These are phyloP conservation scores for Waltergamsia citrina DNA, from an alignment of 2,329 filamentous ascomycete species.

Conservation along the genomic window DNA sequence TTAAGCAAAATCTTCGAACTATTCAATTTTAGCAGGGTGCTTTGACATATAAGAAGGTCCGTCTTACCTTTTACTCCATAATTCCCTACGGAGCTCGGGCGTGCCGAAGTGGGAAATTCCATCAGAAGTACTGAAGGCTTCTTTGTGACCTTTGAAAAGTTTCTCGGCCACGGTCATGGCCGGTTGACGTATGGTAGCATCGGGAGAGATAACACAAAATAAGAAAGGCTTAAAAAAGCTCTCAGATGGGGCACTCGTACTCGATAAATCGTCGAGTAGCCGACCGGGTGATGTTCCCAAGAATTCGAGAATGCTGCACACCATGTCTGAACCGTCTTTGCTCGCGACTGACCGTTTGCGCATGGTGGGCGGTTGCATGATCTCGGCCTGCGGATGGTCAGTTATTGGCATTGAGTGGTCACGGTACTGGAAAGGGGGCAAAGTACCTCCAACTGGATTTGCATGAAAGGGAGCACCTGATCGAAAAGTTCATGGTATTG, in stretches of 20 bases:
- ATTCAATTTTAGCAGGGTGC: neutral
- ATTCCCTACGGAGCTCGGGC: slow-evolving; percentile 22
- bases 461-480: slow-evolving; percentile 46
- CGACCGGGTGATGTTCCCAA: slow-evolving; percentile 37
- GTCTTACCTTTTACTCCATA: slow-evolving; percentile 44
- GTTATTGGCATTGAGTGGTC: neutral
- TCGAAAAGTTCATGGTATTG: slow-evolving; percentile 46
- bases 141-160: slow-evolving; percentile 27
- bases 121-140: slow-evolving; percentile 15
- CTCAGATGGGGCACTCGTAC: slow-evolving; percentile 11
- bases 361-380: neutral
- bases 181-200: slow-evolving; percentile 37
- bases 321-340: slow-evolving; percentile 11
- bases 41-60: neutral
- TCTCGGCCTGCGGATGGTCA: slow-evolving; percentile 1
- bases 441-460: slow-evolving; percentile 47
- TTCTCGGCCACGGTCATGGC: slow-evolving; percentile 36
- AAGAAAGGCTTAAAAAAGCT: slow-evolving; percentile 40
- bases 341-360: slow-evolving; percentile 3
- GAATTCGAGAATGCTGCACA: slow-evolving; percentile 41
- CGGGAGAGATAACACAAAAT: slow-evolving; percentile 42
- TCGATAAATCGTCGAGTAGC: slow-evolving; percentile 19
- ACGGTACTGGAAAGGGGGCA: no score
- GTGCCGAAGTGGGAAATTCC: slow-evolving; percentile 14
- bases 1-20: slow-evolving; percentile 29